Evolutionary conservation across 176 grass and related monocot species (phyloP).

Genomic region (Phoenix roebelenii): DNA sequence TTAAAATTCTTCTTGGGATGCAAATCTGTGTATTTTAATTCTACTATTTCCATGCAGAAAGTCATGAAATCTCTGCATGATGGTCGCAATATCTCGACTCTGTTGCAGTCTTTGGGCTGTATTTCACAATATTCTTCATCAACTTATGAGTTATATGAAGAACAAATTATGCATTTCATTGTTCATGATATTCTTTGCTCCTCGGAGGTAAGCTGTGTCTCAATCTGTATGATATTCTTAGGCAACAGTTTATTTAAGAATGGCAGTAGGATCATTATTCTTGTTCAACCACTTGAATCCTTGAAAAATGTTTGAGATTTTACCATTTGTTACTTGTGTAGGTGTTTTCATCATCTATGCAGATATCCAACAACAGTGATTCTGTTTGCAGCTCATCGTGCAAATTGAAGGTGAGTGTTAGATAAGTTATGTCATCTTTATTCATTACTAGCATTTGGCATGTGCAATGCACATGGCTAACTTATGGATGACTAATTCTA

Average conservation of each 20-base stretch:
- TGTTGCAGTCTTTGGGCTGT: constrained; percentile 66
- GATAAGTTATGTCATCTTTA: too few species aligned
- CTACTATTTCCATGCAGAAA: constrained; percentile 41
- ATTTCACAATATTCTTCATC: constrained; percentile 71
- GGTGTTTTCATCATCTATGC: constrained; percentile 38
- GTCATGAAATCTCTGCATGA: constrained; percentile 46
- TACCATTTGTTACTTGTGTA: constrained; percentile 26
- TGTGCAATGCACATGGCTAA: background rate
- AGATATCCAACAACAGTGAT: constrained; percentile 30
- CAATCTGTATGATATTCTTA: constrained; percentile 9
- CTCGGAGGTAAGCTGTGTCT: constrained; percentile 35
- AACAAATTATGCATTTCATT: constrained; percentile 40
- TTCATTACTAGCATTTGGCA: too few species aligned
- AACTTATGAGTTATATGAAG: constrained; percentile 39
- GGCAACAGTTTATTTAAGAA: background rate
- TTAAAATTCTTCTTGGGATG: too few species aligned
- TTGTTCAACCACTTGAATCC: background rate
- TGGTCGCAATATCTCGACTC: constrained; percentile 48
- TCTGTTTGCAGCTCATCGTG: constrained; percentile 57
- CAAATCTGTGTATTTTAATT: background rate
- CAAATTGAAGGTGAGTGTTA: constrained; percentile 62
- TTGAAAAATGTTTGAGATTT: background rate
- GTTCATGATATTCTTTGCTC: constrained; percentile 53
- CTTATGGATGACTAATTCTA: background rate
- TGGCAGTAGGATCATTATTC: background rate